These are phyloP conservation scores for Pythium coloratum DNA, from an alignment of 352 stramenopile species.

Conservation along the genomic window DNA sequence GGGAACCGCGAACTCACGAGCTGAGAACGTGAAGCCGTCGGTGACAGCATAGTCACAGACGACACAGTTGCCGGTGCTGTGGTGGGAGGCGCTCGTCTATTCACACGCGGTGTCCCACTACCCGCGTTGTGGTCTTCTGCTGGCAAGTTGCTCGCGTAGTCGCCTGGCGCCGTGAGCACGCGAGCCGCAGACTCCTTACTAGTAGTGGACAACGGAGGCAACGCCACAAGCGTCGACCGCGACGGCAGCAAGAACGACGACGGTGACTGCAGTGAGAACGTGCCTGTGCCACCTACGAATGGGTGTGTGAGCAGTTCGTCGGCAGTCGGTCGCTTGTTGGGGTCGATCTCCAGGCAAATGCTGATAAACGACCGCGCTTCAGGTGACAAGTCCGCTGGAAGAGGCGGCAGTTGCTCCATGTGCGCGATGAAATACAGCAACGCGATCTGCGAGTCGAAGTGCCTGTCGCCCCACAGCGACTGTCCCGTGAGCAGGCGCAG, in stretches of 20 bases:
- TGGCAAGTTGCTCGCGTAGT: not conserved
- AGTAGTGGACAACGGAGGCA: not conserved
- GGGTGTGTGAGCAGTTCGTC: constrained; percentile 87
- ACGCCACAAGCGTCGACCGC: constrained; percentile 4
- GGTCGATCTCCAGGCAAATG: constrained; percentile 51
- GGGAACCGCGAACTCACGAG: constrained; percentile 15
- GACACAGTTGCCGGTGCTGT: not conserved
- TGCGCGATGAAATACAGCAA: constrained; percentile 68
- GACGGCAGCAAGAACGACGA: constrained; percentile 3
- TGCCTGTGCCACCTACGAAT: constrained; percentile 63
- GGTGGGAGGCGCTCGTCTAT: not conserved
- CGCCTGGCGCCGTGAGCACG: not conserved
- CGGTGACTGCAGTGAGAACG: not conserved
- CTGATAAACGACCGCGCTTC: constrained; percentile 51
- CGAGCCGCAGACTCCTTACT: not conserved
- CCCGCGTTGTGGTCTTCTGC: not conserved
- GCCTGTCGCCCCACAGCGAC: constrained; percentile 80
- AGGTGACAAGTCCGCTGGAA: constrained; percentile 42
- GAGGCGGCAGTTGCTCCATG: constrained; percentile 38
- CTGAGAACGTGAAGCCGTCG: constrained; percentile 1
- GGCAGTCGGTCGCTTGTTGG: constrained; percentile 72
- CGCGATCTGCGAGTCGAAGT: constrained; percentile 69
- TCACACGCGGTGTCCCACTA: not conserved
- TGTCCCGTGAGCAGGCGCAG: constrained; percentile 66
- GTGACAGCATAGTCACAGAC: not conserved